Percentiles rank a stretch among this genome's conserved stretches.
phyloP scores from a whole-genome alignment of 495 filamentous ascomycete species.

The Gamarada debralockiae region DNA sequence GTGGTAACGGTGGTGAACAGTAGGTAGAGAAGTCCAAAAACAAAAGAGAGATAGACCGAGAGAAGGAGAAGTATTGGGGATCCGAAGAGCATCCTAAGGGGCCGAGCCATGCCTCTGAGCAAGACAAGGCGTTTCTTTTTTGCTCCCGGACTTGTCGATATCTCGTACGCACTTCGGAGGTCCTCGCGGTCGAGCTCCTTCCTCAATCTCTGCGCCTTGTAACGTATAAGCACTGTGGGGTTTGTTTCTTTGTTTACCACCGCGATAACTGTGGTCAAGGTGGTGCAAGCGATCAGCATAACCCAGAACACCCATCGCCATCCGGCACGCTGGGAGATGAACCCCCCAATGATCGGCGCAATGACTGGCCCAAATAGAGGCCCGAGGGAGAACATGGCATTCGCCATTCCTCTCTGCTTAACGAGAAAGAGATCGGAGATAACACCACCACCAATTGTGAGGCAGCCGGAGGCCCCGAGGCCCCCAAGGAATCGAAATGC shows the following conservation, averaged over 20 bases:
- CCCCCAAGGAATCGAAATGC: slow-evolving; percentile 61
- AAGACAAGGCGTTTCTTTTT: slow-evolving; percentile 20
- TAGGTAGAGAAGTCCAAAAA: slow-evolving; percentile 77
- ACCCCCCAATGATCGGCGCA: slow-evolving; percentile 48
- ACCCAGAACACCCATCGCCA: slow-evolving; percentile 63
- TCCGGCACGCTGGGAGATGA: slow-evolving; percentile 44
- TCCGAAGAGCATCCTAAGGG: slow-evolving; percentile 42
- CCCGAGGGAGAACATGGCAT: slow-evolving; percentile 48
- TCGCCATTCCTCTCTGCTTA: slow-evolving; percentile 50
- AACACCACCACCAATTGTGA: slow-evolving; percentile 51
- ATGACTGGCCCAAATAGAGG: slow-evolving; percentile 41
- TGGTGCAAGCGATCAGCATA: slow-evolving; percentile 41
- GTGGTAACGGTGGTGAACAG: slow-evolving; percentile 65
- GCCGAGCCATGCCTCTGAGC: slow-evolving; percentile 37
- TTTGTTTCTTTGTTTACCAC: slow-evolving; percentile 51
- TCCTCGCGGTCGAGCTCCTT: slow-evolving; percentile 27
- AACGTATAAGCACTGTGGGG: slow-evolving; percentile 41
- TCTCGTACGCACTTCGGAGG: slow-evolving; percentile 32
- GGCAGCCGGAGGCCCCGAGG: slow-evolving; percentile 47
- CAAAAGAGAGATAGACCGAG: slow-evolving; percentile 66
- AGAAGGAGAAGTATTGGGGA: slow-evolving; percentile 60
- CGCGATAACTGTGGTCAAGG: slow-evolving; percentile 29
- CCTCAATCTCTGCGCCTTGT: slow-evolving; percentile 35
- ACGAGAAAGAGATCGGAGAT: slow-evolving; percentile 54
- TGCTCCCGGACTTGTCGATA: slow-evolving; percentile 6